Base-by-base conservation (phyloP, 345 rosid genomes). In the Citrus mangshanensis region DNA sequence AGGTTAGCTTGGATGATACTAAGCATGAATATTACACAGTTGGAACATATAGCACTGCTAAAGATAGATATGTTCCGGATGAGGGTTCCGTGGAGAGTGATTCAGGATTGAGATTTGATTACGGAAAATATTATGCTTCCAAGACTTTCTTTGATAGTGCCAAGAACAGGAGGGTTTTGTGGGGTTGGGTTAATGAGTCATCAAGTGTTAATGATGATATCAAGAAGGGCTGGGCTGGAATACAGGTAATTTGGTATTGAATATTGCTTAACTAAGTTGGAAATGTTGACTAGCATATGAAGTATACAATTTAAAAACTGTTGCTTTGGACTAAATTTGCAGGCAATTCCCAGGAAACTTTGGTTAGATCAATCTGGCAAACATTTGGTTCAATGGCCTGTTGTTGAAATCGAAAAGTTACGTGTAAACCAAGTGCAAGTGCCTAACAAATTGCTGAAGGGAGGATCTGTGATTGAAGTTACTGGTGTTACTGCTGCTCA, bases 331-430 rank as follows among this genome's bases (percentile, higher is more conserved):
- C 13, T 42, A 5, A 18, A 77, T 77, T 34, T 75, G 77, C 82
- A 93, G 98, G 92, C 87, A 12, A 61, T 94, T 78, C 98, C 98
- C 1, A 91, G 97, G 81, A 69, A 30, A 54, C 2, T 86, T 24
- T 83, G 85, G 89, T 56, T 84, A 1, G 83, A 81, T 63, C 63
- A 74, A 18, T 74, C 72, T 27, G 82, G 84, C 28, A 86, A 82
- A 62, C 89, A 86, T 63, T 1, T 86, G 61, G 21, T 81, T 1
- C 89, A 83, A 59, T 91, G 98, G 98, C 97, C 98, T 10, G 79
- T 93, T 3, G 68, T 73, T 58, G 98, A 94, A 82, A 75, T 91
- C 0, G 90, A 91, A 75, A 87, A 71, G 64, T 89, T 90, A n/a
- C 89, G 93, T 18, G 66, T 32, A 7, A 80, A 78, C 22, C 73